Percentiles rank a stretch among this genome's conserved stretches.
These are phyloP conservation scores for Ceratobasidium sp. DNA, from an alignment of 1,284 basidiomycete species.

Conservation along the genomic window DNA sequence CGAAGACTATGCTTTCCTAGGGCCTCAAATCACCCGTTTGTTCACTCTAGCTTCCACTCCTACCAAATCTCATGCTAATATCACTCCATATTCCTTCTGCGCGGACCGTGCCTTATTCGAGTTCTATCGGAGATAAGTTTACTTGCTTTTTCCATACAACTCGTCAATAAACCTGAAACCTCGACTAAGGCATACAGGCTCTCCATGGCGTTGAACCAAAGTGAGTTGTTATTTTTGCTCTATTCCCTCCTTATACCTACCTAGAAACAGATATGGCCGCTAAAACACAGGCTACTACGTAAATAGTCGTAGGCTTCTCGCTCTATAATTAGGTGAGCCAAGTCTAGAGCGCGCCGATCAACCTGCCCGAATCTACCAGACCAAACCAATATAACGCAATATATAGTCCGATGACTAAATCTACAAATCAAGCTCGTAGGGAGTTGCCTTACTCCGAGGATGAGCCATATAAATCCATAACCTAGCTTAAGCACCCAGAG, in stretches of 20 bases:
- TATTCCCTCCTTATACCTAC: too few relatives aligned
- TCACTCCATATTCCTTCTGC: conserved; percentile 35
- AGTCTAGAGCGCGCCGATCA: neutral
- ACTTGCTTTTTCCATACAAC: neutral
- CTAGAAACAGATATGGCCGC: too few relatives aligned
- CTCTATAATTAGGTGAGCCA: neutral
- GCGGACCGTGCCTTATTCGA: conserved; percentile 24
- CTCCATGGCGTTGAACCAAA: conserved; percentile 29
- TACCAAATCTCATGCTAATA: conserved; percentile 18
- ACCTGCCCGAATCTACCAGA: neutral
- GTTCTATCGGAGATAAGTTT: neutral
- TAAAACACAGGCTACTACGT: too few relatives aligned
- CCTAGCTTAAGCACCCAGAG: too few relatives aligned
- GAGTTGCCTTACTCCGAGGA: neutral
- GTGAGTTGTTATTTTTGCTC: too few relatives aligned
- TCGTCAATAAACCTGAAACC: neutral
- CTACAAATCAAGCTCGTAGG: neutral
- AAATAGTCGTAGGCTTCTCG: neutral
- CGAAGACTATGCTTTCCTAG: conserved; percentile 14
- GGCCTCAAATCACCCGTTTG: neutral
- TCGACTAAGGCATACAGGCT: neutral
- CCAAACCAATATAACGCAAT: too few relatives aligned
- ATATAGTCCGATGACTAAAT: too few relatives aligned
- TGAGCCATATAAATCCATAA: too few relatives aligned
- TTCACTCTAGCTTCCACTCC: neutral